phyloP scores from a whole-genome alignment of 257 asterid genomes.

The Nicotiana noctiflora region DNA sequence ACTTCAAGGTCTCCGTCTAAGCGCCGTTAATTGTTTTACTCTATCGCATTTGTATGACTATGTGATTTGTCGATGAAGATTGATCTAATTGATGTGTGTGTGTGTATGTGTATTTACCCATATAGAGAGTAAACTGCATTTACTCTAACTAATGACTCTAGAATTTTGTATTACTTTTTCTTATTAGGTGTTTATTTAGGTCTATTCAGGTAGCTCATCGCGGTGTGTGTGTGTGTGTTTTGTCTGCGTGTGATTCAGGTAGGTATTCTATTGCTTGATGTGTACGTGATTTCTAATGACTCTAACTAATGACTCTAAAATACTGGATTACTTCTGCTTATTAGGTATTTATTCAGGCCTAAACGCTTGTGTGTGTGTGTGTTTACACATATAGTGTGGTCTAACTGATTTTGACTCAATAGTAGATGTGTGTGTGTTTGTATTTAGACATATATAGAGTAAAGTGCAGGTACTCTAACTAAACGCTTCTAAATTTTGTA shows the following conservation, averaged over 20 bases:
- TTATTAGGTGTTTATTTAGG: background rate
- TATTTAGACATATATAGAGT: no score
- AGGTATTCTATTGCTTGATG: background rate
- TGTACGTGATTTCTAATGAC: background rate
- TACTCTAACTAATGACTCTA: background rate
- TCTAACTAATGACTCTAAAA: background rate
- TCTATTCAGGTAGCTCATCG: background rate
- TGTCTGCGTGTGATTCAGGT: no score
- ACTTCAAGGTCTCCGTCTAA: constrained; percentile 45
- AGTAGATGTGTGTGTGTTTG: no score
- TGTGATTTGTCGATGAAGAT: no score
- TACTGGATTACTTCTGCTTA: background rate
- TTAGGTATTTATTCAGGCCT: background rate
- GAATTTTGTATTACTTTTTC: background rate
- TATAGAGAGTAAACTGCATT: no score
- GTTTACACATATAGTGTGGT: no score
- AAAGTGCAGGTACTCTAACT: background rate
- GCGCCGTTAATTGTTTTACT: background rate
- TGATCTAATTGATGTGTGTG: no score
- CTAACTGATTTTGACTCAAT: background rate
- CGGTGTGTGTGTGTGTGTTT: background rate
- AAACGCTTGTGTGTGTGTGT: background rate
- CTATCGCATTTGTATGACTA: no score
- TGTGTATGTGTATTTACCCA: no score
- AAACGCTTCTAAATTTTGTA: background rate